Evolutionary conservation across 805 yeast genomes (phyloP).

Genomic region (Yarrowia sp.): DNA sequence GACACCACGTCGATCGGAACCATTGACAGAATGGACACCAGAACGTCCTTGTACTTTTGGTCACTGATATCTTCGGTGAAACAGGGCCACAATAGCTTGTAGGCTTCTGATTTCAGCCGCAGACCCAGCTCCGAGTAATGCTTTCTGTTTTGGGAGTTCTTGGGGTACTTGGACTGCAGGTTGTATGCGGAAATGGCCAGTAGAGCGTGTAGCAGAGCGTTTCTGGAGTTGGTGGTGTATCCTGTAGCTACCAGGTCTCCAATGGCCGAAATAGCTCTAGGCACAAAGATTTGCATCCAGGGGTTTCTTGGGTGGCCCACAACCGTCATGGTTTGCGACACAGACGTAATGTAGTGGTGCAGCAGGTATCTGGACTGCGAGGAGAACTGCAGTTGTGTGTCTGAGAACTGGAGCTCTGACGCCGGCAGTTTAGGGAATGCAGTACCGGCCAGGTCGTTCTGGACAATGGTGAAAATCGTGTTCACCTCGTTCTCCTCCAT

Average conservation of each 20-base stretch:
- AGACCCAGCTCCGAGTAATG: constrained; percentile 71
- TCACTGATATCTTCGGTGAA: constrained; percentile 46
- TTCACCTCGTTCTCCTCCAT: constrained; percentile 22
- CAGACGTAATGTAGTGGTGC: constrained; percentile 67
- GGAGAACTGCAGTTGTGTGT: constrained; percentile 28
- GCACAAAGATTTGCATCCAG: constrained; percentile 84
- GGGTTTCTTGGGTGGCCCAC: constrained; percentile 72
- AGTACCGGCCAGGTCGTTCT: constrained; percentile 13
- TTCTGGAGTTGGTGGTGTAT: constrained; percentile 67
- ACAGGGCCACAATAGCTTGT: constrained; percentile 60
- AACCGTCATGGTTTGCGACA: constrained; percentile 76
- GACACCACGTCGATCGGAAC: constrained; percentile 83
- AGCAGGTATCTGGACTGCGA: constrained; percentile 67
- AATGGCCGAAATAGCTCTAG: constrained; percentile 74
- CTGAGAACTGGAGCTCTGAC: constrained; percentile 22
- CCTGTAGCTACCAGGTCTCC: constrained; percentile 79
- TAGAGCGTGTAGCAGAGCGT: constrained; percentile 72
- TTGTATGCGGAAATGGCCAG: constrained; percentile 81
- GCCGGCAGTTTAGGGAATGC: constrained; percentile 16
- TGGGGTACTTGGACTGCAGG: constrained; percentile 65
- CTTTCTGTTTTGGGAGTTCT: constrained; percentile 64
- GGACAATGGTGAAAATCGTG: constrained; percentile 22
- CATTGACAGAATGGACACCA: constrained; percentile 82
- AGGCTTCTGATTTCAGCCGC: constrained; percentile 70
- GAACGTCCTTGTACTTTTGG: constrained; percentile 77